Evolutionary conservation across 169 alveolate genomes (phyloP), one percentile per base, ranked within the genome.

Genomic region (Theileria equi): DNA sequence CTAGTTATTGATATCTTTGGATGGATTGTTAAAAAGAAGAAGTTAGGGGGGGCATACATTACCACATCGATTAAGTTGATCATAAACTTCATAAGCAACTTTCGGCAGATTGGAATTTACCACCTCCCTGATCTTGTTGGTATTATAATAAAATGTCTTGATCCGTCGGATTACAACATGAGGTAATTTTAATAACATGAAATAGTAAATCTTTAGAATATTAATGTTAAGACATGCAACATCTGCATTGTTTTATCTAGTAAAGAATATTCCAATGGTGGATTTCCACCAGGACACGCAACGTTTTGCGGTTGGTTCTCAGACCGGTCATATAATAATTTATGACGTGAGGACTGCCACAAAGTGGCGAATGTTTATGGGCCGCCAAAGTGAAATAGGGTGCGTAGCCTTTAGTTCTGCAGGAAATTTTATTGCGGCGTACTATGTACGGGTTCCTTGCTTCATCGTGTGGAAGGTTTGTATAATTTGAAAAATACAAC

Each of bases 331-430:
- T 34, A 74, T 84, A 28, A 60, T 84, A 28, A 80, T 84, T n/a
- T 84, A 84, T 53, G 91, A 84, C 77, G 71, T 84, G 10, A 74
- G 91, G 28, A 81, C 90, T 5, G 91, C 91, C 32, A 84, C 91
- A 28, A 84, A 76, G 61, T 84, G 91, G 78, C 54, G 80, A 45
- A 72, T 77, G 57, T 44, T 84, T 13, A 77, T 67, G 16, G 89
- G 91, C 26, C 60, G 34, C 13, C 70, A 60, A 26, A 60, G 70
- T 60, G 23, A 13, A n/a, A 62, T 74, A 28, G 69, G 80, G 2
- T 74, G 77, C 23, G 21, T 74, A 11, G 78, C 84, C 8, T 74
- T 74, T 34, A 63, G 84, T 34, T 21, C 73, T 6, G 59, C 72
- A n/a, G 84, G 84, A 31, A 62, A 50, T 31, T 59, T 60, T 44